Conservation (phyloP, 2,329 filamentous ascomycete genomes). For the Aspergillus ruber region DNA sequence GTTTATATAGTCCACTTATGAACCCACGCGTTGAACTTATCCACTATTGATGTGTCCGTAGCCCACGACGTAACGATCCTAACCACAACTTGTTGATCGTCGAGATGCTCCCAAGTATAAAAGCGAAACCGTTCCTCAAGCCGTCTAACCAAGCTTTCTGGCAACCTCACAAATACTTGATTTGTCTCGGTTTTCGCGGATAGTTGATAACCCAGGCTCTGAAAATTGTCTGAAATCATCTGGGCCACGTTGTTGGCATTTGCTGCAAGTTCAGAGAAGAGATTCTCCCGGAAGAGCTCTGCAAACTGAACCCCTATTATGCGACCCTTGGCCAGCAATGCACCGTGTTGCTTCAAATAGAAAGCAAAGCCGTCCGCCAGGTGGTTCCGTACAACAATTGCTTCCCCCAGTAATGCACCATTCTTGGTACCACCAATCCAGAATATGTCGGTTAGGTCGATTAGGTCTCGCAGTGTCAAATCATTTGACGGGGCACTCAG, state of each 20-base stretch:
- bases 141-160: constrained; percentile 30
- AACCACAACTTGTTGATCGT: constrained; percentile 36
- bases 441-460: constrained; percentile 47
- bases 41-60: constrained; percentile 39
- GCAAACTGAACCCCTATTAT: constrained; percentile 47
- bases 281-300: constrained; percentile 41
- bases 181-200: constrained; percentile 46
- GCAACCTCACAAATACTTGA: constrained; percentile 46
- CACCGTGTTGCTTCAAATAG: constrained; percentile 48
- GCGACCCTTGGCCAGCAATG: constrained; percentile 45
- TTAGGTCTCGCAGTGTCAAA: constrained; percentile 39
- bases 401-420: constrained; percentile 46
- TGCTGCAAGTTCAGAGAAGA: constrained; percentile 44
- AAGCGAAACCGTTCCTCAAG: constrained; percentile 43
- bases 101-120: constrained; percentile 44
- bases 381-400: constrained; percentile 43
- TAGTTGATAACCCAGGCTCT: constrained; percentile 37
- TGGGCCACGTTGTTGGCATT: constrained; percentile 43
- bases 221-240: constrained; percentile 40
- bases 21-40: constrained; percentile 28
- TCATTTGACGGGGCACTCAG: constrained; percentile 40
- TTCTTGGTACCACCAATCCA: constrained; percentile 52
- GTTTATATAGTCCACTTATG: constrained; percentile 17
- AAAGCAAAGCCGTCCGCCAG: constrained; percentile 46
- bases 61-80: constrained; percentile 48